Conservation (phyloP, 192 early-diverging fungal species). For the Rhizophagus clarus region DNA sequence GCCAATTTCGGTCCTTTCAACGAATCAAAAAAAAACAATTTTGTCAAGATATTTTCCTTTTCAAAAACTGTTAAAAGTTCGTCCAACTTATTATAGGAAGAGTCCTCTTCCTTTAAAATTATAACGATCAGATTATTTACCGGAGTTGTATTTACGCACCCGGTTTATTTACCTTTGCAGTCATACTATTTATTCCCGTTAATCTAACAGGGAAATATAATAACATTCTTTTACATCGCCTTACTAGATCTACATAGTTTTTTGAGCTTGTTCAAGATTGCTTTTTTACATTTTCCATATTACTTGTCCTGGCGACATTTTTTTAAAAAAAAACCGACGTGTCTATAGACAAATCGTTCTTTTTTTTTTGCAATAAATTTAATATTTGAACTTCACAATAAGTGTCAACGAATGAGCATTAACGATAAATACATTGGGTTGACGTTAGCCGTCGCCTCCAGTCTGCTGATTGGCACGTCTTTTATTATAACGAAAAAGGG, state of each 20-base stretch:
- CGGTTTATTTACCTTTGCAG: neutral
- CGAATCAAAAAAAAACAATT: neutral
- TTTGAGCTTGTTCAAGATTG: neutral
- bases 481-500: conserved; percentile 96
- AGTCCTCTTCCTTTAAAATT: neutral
- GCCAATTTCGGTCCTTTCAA: neutral
- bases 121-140: neutral
- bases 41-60: neutral
- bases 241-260: neutral
- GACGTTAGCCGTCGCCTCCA: conserved; percentile 84
- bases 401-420: neutral
- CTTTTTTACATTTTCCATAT: neutral
- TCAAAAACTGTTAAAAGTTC: neutral
- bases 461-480: conserved; percentile 86
- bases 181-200: neutral
- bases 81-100: neutral
- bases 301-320: neutral
- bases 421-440: conserved; percentile 84
- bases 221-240: neutral
- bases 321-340: neutral
- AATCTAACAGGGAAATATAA: neutral
- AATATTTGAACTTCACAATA: neutral
- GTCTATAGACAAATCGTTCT: neutral
- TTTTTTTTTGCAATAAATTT: neutral
- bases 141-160: neutral